Conservation (phyloP, 2,329 filamentous ascomycete genomes). For the Chlorencoelia australis region DNA sequence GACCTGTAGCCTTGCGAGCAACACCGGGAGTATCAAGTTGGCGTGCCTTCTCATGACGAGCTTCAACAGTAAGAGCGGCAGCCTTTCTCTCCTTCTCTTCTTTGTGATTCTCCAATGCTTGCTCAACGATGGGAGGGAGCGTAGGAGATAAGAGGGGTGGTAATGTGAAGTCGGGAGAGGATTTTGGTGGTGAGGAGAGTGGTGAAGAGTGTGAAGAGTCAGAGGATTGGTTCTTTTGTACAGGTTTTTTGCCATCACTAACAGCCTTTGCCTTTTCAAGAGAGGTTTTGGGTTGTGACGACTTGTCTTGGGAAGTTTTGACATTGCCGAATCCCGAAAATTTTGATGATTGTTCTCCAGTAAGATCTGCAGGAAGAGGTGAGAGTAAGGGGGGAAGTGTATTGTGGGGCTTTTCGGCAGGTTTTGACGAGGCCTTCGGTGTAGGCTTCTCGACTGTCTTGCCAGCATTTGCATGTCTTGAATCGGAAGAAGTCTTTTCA, state of each 20-base stretch:
- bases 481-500: slow-evolving; percentile 10
- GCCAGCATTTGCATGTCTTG: slow-evolving; percentile 5
- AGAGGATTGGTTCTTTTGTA: slow-evolving; percentile 1
- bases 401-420: slow-evolving; percentile 4
- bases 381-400: slow-evolving; percentile 8
- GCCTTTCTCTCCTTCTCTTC: slow-evolving; percentile 12
- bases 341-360: not conserved
- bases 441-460: slow-evolving; percentile 8
- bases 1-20: slow-evolving; percentile 22
- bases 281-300: slow-evolving; percentile 12
- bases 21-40: slow-evolving; percentile 25
- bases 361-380: slow-evolving; percentile 6
- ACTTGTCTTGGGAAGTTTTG: slow-evolving; percentile 4
- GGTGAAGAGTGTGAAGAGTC: slow-evolving; percentile 9
- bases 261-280: slow-evolving; percentile 11
- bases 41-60: slow-evolving; percentile 24
- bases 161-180: slow-evolving; percentile 11
- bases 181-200: slow-evolving; percentile 9
- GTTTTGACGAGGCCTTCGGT: not conserved
- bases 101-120: slow-evolving; percentile 17
- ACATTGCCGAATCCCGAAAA: slow-evolving; percentile 2
- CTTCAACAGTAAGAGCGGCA: slow-evolving; percentile 21
- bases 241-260: slow-evolving; percentile 1
- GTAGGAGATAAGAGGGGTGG: slow-evolving; percentile 24
- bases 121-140: slow-evolving; percentile 24